Percentiles rank a stretch among this genome's conserved stretches.
Evolutionary conservation across 805 yeast genomes (phyloP).

Genomic region (Nadsonia fulvescens): DNA sequence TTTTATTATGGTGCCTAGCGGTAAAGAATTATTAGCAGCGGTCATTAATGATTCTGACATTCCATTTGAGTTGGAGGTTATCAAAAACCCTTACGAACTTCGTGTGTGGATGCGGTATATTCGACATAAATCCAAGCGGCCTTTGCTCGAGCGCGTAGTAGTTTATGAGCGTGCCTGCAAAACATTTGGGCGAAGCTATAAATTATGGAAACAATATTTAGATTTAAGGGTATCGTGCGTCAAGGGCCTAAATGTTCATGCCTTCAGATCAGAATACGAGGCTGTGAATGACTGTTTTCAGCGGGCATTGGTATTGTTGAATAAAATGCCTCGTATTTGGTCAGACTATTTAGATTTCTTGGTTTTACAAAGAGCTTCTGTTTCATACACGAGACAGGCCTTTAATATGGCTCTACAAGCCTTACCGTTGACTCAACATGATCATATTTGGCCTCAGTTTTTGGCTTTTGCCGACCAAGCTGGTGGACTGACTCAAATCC

Average conservation of each 20-base stretch:
- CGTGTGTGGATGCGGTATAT: conserved; percentile 24
- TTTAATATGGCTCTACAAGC: conserved; percentile 33
- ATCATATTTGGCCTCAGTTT: conserved; percentile 36
- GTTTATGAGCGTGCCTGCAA: conserved; percentile 35
- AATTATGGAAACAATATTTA: conserved; percentile 37
- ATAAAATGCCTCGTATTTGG: conserved; percentile 36
- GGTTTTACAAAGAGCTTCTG: conserved; percentile 16
- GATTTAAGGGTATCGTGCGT: conserved; percentile 22
- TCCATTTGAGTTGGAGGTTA: conserved; percentile 30
- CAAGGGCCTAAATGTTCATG: conserved; percentile 15
- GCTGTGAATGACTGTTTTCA: conserved; percentile 29
- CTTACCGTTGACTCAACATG: conserved; percentile 36
- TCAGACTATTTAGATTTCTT: conserved; percentile 28
- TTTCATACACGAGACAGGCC: conserved; percentile 23
- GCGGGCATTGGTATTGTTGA: conserved; percentile 25
- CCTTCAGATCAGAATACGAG: conserved; percentile 17
- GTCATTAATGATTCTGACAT: too few relatives aligned
- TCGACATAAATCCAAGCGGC: conserved; percentile 15
- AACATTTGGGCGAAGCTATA: conserved; percentile 27
- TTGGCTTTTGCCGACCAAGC: conserved; percentile 27
- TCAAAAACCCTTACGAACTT: conserved; percentile 20
- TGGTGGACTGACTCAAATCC: conserved; percentile 25
- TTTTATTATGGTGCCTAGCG: too few relatives aligned
- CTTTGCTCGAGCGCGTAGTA: conserved; percentile 18
- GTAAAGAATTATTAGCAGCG: too few relatives aligned